Evolutionary conservation across 495 filamentous ascomycete species (phyloP), one percentile per base, ranked within the genome.

Genomic region (Hypoxylon rickii): DNA sequence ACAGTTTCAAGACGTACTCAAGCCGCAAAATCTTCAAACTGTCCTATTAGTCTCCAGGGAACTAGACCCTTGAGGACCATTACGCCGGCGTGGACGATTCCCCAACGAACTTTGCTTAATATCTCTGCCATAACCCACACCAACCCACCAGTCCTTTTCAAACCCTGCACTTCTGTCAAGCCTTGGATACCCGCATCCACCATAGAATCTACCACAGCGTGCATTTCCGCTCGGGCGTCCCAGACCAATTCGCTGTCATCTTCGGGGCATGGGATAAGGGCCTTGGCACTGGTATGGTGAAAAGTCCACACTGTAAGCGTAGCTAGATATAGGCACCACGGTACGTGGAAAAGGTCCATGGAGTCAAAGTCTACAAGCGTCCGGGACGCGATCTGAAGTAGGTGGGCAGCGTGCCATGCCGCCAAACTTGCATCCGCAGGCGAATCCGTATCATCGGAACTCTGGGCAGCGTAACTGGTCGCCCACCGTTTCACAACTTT

Each of bases 241-340:
- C 70, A 76, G 10, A 73, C 69, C 13, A 69, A 61, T 34, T 76
- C 73, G 13, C 72, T 70, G 15, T 70, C 65, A n/a, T 66, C 57
- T 16, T 64, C 55, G 12, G 36, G 54, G 10, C 16, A 8, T 47
- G 45, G 34, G 22, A 51, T 47, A 36, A 26, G 21, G 34, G 18
- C 58, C 36, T 50, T 56, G 2, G 51, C 5, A 6, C 54, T 37
- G 5, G 62, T 53, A 17, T 74, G 66, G 51, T 78, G 76, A 31
- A 82, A 79, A 7, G 74, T 71, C 80, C 79, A 85, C 40, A 75
- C 74, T 0, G 74, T 72, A 33, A 83, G 47, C 2, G 81, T 82
- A 3, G 76, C 77, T 18, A 83, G 63, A 55, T 85, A 85, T 24
- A 83, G 59, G 53, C 77, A 78, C 82, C 81, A 83, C 0, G 80